phyloP scores from a whole-genome alignment of 2,329 filamentous ascomycete species.

The Mollisiaceae sp. region DNA sequence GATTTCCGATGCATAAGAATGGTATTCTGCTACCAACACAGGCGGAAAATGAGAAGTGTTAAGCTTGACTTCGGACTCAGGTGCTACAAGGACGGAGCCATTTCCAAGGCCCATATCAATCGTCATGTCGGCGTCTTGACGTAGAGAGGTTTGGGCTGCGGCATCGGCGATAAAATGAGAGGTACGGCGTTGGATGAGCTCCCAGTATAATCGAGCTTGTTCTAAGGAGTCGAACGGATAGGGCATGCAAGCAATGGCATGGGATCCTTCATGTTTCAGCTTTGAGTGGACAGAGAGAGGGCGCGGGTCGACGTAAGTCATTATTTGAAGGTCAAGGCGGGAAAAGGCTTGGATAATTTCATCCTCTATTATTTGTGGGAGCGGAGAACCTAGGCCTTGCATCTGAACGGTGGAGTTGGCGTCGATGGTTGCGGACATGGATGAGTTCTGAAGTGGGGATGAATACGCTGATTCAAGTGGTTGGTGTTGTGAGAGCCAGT shows the following conservation, averaged over 20 bases:
- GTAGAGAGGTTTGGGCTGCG: background rate
- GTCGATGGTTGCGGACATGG: background rate
- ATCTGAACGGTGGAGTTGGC: background rate
- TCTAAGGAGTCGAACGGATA: constrained; percentile 8
- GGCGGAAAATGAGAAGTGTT: background rate
- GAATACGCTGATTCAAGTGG: background rate
- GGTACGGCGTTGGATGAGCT: constrained; percentile 27
- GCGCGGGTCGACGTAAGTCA: constrained; percentile 16
- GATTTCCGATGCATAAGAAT: constrained; percentile 8
- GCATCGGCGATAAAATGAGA: constrained; percentile 22
- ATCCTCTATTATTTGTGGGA: constrained; percentile 15
- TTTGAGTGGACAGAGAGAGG: constrained; percentile 15
- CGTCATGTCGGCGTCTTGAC: constrained; percentile 2
- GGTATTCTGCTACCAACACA: background rate
- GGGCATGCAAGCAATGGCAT: constrained; percentile 22
- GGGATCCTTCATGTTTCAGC: constrained; percentile 19
- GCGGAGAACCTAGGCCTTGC: background rate
- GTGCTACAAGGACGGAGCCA: constrained; percentile 3
- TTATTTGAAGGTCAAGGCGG: constrained; percentile 26
- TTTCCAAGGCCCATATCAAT: constrained; percentile 1
- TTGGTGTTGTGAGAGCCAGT: background rate
- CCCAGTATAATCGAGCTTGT: constrained; percentile 25
- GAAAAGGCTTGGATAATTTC: constrained; percentile 23
- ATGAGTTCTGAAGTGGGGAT: background rate
- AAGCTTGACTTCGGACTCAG: constrained; percentile 11